Conservation (phyloP, 768 basidiomycete species). For the Lentinus brumalis region DNA sequence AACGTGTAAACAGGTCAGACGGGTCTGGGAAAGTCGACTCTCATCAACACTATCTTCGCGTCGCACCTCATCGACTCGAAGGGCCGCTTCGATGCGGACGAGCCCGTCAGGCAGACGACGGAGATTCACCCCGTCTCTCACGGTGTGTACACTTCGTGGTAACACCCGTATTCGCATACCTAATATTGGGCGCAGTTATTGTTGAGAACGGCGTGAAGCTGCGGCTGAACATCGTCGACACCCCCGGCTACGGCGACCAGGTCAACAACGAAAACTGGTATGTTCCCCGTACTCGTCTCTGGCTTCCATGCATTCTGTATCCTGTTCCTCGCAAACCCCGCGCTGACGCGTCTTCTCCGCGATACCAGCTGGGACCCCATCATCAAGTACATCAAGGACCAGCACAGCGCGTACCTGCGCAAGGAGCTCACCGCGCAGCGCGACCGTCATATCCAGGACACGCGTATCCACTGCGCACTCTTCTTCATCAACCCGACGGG, state of each 20-base stretch:
- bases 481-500: conserved; percentile 99
- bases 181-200: conserved; percentile 62
- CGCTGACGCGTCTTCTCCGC: conserved; percentile 1
- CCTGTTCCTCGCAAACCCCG: conserved; percentile 10
- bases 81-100: conserved; percentile 85
- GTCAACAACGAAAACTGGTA: conserved; percentile 99
- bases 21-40: conserved; percentile 96
- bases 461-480: conserved; percentile 95
- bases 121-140: conserved; percentile 96
- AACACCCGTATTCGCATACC: neutral
- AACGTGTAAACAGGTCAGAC: conserved; percentile 73
- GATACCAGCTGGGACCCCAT: conserved; percentile 92
- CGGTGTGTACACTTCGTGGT: conserved; percentile 47
- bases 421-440: conserved; percentile 99
- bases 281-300: conserved; percentile 24
- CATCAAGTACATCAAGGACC: conserved; percentile 99
- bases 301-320: neutral
- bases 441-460: conserved; percentile 97
- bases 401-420: conserved; percentile 97
- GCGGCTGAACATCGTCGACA: conserved; percentile 96
- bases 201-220: conserved; percentile 95
- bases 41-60: conserved; percentile 99
- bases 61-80: conserved; percentile 98
- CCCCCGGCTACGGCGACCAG: conserved; percentile 97
- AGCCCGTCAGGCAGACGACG: conserved; percentile 92